Percentiles rank a stretch among this genome's conserved stretches.
Conservation (phyloP, 805 yeast species). For the Starmerella sp. region DNA sequence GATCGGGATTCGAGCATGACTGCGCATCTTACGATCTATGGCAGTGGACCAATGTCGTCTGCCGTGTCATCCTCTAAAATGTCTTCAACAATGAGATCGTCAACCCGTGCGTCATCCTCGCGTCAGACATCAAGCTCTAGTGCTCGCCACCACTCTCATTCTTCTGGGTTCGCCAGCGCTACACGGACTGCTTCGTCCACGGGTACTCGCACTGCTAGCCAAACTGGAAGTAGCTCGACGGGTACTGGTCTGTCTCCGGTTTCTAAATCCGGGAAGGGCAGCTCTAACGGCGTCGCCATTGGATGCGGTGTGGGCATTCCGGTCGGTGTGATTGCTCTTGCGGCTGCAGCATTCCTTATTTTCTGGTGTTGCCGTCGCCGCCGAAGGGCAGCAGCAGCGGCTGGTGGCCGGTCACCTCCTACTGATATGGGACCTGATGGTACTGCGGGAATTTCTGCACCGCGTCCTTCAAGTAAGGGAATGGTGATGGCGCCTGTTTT, state of each 20-base stretch:
- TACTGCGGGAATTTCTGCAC: conserved; percentile 16
- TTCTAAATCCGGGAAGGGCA: conserved; percentile 14
- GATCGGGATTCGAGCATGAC: conserved; percentile 12
- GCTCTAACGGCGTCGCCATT: conserved; percentile 58
- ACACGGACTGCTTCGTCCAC: conserved; percentile 10
- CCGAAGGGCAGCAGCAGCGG: conserved; percentile 27
- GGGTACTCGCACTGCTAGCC: conserved; percentile 20
- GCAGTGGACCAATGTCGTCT: conserved; percentile 12
- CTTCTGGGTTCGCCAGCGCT: conserved; percentile 10
- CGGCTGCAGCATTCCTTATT: conserved; percentile 39
- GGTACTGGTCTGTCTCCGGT: conserved; percentile 28
- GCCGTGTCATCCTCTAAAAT: conserved; percentile 14
- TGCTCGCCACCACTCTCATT: conserved; percentile 28
- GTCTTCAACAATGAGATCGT: conserved; percentile 23
- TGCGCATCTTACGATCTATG: conserved; percentile 17
- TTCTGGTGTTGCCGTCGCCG: conserved; percentile 41
- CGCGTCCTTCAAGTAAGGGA: conserved; percentile 21
- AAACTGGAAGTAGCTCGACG: conserved; percentile 16
- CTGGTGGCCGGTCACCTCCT: background rate
- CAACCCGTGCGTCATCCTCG: conserved; percentile 7
- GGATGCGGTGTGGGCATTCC: conserved; percentile 88
- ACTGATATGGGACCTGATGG: conserved; percentile 7
- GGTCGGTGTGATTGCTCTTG: conserved; percentile 39
- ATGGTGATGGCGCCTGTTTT: conserved; percentile 21
- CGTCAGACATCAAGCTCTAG: conserved; percentile 21